Evolutionary conservation across 345 rosid species (phyloP), one percentile per base, ranked within the genome.

Genomic region (Populus simonii): DNA sequence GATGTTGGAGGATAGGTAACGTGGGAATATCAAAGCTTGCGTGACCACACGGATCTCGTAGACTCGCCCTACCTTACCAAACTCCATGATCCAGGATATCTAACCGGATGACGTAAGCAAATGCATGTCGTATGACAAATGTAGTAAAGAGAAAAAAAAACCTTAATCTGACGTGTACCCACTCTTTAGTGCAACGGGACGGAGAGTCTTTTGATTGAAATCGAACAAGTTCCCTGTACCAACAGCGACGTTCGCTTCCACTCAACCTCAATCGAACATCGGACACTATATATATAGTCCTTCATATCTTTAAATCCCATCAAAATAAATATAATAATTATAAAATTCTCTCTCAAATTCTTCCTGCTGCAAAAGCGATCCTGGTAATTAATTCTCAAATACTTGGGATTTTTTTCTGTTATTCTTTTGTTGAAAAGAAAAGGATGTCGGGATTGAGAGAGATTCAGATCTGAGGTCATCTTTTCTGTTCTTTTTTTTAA

Each of bases 381-480:
- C 29, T 59, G 63, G 63, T 59, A 59, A 59, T 65, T 65, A 25
- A 65, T 12, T 66, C 39, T 67, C 70, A 20, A 18, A 36, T 3
- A 36, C 70, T 43, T 10, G 15, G 47, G 47, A 31, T 7, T 23
- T 17, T 10, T 71, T 49, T 33, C 36, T 33, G 36, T 33, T 33
- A 33, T 33, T 33, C 36, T 33, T 33, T 33, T 33, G 36, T 33
- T 4, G 5, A 6, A n/a, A 38, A 36, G 23, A 49, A 15, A n/a
- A 8, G 25, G 2, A 49, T 72, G 17, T 0, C 57, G n/a, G 33
- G 65, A 31, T 41, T 45, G 15, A n/a, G 72, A n/a, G 68, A 81
- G 74, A 77, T 83, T 88, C 45, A 80, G 88, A 88, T 88, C 87
- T 85, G 80, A 74, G 43, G 62, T 20, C 29, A n/a, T n/a, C 0